These are phyloP conservation scores for Lasiosphaeria hispida DNA, from an alignment of 495 filamentous ascomycete genomes.

Conservation along the genomic window DNA sequence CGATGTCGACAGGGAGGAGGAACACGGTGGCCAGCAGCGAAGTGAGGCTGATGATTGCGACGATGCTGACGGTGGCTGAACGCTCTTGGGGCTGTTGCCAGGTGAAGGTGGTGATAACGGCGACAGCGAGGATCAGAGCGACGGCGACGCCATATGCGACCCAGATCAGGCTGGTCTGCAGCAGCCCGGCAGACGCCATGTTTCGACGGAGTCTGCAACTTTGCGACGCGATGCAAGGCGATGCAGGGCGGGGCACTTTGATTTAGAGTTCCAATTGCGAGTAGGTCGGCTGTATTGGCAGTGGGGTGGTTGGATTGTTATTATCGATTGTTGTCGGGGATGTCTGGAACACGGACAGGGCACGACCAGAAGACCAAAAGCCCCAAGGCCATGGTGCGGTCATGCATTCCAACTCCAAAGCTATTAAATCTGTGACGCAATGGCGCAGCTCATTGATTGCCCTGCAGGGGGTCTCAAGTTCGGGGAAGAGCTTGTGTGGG, in stretches of 20 bases:
- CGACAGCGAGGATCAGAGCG: constrained; percentile 63
- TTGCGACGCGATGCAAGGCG: not conserved
- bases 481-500: constrained; percentile 20
- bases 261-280: too few relatives aligned
- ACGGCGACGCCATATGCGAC: constrained; percentile 83
- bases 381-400: too few relatives aligned
- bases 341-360: not conserved
- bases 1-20: constrained; percentile 91
- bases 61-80: constrained; percentile 70
- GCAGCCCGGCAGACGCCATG: constrained; percentile 60
- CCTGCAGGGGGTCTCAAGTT: not conserved
- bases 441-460: constrained; percentile 18
- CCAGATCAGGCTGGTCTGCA: constrained; percentile 87
- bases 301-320: too few relatives aligned
- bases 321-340: not conserved
- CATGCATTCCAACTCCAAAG: too few relatives aligned
- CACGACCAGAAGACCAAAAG: too few relatives aligned
- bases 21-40: constrained; percentile 88
- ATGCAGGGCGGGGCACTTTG: not conserved
- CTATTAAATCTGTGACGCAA: constrained; percentile 27
- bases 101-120: constrained; percentile 75
- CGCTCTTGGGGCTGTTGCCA: constrained; percentile 89
- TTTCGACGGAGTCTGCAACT: constrained; percentile 9
- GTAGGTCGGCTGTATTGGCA: too few relatives aligned
- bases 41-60: constrained; percentile 82